Evolutionary conservation across 768 basidiomycete species (phyloP).

Genomic region (Termitomyces sp.): DNA sequence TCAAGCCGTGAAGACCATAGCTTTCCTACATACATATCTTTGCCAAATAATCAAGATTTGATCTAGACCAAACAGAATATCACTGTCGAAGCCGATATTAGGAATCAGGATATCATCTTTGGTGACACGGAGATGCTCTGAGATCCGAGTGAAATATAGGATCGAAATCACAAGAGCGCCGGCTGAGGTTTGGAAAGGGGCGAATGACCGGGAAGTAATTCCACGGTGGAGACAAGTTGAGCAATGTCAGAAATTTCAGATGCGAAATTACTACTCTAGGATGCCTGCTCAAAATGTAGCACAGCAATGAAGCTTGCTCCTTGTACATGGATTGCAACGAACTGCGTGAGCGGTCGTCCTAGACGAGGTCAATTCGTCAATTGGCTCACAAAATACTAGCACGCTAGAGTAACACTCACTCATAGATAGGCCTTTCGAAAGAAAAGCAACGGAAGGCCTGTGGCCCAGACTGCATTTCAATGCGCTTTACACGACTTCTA

Average conservation of each 20-base stretch:
- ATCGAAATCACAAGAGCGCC: too few species aligned
- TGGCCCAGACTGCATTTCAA: neutral
- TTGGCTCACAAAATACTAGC: neutral
- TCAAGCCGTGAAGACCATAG: too few species aligned
- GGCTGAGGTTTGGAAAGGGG: neutral
- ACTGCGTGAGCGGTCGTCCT: neutral
- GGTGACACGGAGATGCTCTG: too few species aligned
- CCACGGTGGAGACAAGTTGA: neutral
- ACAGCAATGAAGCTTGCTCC: neutral
- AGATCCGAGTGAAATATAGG: too few species aligned
- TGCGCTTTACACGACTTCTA: neutral
- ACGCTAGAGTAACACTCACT: neutral
- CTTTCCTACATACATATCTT: too few species aligned
- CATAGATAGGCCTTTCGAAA: neutral
- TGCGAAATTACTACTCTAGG: neutral
- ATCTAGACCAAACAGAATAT: too few species aligned
- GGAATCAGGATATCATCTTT: too few species aligned
- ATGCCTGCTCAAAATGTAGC: neutral
- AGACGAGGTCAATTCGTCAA: neutral
- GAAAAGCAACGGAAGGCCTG: too few species aligned
- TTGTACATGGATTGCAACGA: neutral
- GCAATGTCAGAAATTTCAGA: neutral
- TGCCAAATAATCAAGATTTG: too few species aligned
- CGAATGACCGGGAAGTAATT: neutral
- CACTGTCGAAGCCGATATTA: too few species aligned